These are phyloP conservation scores for Fusarium neocosmosporiellum DNA, from an alignment of 2,329 filamentous ascomycete genomes.

Conservation along the genomic window DNA sequence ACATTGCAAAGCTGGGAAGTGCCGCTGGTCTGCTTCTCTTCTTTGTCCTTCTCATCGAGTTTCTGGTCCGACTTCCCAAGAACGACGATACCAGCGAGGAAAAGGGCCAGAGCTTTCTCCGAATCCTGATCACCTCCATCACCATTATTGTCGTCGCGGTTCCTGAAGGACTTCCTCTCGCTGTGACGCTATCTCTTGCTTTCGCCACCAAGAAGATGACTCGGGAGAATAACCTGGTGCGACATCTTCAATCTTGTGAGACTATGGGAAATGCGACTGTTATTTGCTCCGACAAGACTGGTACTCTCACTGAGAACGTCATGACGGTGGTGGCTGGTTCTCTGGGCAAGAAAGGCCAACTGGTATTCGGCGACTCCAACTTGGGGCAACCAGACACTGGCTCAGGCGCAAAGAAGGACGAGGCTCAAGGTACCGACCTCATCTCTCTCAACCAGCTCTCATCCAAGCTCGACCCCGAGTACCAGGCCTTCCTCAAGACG, in stretches of 20 bases:
- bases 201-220: slow-evolving; percentile 76
- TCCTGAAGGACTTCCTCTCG: slow-evolving; percentile 73
- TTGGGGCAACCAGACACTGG: slow-evolving; percentile 44
- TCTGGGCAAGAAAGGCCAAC: slow-evolving; percentile 21
- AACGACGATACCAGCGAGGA: slow-evolving; percentile 60
- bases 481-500: slow-evolving; percentile 29
- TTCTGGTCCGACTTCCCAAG: slow-evolving; percentile 69
- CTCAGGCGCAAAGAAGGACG: slow-evolving; percentile 8
- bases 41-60: slow-evolving; percentile 82
- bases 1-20: slow-evolving; percentile 59
- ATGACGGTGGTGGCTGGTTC: slow-evolving; percentile 80
- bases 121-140: slow-evolving; percentile 72
- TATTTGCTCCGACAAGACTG: slow-evolving; percentile 75
- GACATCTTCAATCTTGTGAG: slow-evolving; percentile 74
- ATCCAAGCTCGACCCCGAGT: slow-evolving; percentile 24
- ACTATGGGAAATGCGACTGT: slow-evolving; percentile 79
- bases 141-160: slow-evolving; percentile 75
- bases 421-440: background rate
- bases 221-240: slow-evolving; percentile 76
- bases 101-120: slow-evolving; percentile 68
- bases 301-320: slow-evolving; percentile 67
- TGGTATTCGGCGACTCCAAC: slow-evolving; percentile 57
- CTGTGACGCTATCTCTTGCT: slow-evolving; percentile 74
- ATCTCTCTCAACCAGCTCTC: slow-evolving; percentile 20
- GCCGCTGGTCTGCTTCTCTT: slow-evolving; percentile 79